Base-by-base conservation (phyloP, 73 alveolate genomes). In the Symbiodinium natans region DNA sequence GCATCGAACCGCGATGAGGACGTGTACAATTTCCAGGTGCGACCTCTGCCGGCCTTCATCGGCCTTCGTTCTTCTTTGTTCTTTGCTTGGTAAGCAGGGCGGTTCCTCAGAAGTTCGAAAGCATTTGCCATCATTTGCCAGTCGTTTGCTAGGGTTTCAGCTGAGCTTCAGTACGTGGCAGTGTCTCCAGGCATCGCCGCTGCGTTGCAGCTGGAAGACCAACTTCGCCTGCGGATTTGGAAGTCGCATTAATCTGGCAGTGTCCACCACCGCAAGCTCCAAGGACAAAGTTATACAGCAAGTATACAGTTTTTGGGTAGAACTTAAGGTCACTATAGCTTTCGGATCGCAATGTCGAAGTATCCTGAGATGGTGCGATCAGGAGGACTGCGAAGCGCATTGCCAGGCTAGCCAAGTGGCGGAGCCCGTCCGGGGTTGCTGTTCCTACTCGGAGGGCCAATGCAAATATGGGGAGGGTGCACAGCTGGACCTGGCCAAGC, bases 361-460 rank as follows among this genome's bases (percentile, higher is more conserved):
- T 29, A 52, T 52, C 71, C n/a, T 52, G 71, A 52, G 71, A 23
- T 52, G 71, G 25, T 13, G 59, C 59, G 25, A 13, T 13, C 80
- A 63, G 80, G 88, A 80, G 56, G 88, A 80, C 21, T 80, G 88
- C 36, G 88, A 80, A 59, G 88, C 41, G 9, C 59, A 19, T 25
- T 80, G 88, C 56, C 88, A 80, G 42, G 19, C 63, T 33, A 80
- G 88, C 38, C 88, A 80, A 38, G 59, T 38, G 10, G 88, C 88
- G 4, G 59, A 80, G 36, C 88, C 88, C 17, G 56, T 80, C 56
- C 41, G 56, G 17, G 88, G 88, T 7, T 80, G 88, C 56, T 80
- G 88, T 59, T 80, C 88, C 39, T 80, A 21, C 56, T 23, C 39
- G 21, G 38, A 17, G 19, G 88, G 88, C 7, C 41, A 33, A 7